Evolutionary conservation across 257 asterid species (phyloP).

Genomic region (Rauvolfia tetraphylla): DNA sequence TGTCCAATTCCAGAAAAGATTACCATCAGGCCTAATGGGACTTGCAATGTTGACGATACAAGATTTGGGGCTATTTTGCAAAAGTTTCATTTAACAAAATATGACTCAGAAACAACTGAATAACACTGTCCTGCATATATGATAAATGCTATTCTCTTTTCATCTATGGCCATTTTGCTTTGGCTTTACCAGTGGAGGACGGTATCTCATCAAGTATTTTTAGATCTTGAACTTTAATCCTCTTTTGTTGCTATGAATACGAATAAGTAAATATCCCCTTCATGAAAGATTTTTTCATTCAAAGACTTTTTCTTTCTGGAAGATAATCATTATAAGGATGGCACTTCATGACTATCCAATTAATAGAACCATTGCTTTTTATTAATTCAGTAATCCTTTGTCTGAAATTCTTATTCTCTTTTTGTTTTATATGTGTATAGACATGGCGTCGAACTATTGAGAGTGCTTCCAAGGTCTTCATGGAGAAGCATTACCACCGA

Average conservation of each 20-base stretch:
- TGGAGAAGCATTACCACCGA: conserved; percentile 78
- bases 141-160: background rate
- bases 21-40: background rate
- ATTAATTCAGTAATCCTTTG: background rate
- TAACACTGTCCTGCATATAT: background rate
- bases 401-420: background rate
- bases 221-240: background rate
- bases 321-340: background rate
- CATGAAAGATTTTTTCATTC: background rate
- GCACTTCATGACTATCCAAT: background rate
- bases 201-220: background rate
- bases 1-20: background rate
- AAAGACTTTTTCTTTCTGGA: background rate
- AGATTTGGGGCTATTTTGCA: background rate
- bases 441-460: conserved; percentile 78
- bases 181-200: background rate
- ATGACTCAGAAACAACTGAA: background rate
- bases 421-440: conserved; percentile 24
- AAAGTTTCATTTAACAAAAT: background rate
- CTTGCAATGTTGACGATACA: background rate
- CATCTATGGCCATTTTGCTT: background rate
- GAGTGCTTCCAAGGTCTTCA: conserved; percentile 74
- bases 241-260: background rate
- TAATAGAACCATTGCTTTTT: background rate
- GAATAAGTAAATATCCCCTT: no score